Evolutionary conservation across 2,329 filamentous ascomycete species (phyloP).

Genomic region (Alternaria dauci): DNA sequence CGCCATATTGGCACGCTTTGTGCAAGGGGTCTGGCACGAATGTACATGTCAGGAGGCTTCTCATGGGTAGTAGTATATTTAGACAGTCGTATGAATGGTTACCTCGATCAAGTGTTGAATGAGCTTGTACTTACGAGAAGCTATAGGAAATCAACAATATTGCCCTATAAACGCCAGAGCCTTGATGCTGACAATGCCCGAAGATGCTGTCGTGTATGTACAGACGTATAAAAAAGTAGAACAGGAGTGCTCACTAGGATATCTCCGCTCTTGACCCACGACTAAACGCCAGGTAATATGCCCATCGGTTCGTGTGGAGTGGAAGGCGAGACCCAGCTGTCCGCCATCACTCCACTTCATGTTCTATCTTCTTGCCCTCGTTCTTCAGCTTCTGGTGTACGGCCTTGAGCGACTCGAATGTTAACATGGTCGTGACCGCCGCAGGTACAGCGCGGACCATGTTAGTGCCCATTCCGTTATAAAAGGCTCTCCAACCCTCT

Average conservation of each 20-base stretch:
- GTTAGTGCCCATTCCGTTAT: constrained; percentile 96
- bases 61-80: constrained; percentile 8
- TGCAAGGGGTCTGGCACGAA: not conserved
- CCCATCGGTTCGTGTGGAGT: constrained; percentile 6
- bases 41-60: constrained; percentile 4
- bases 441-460: constrained; percentile 95
- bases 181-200: constrained; percentile 28
- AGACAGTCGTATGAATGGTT: constrained; percentile 1
- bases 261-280: constrained; percentile 23
- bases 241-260: constrained; percentile 30
- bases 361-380: constrained; percentile 54
- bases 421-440: constrained; percentile 96
- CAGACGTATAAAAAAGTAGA: constrained; percentile 29
- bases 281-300: constrained; percentile 29
- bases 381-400: constrained; percentile 62
- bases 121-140: constrained; percentile 3
- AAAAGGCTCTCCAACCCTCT: constrained; percentile 96
- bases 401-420: constrained; percentile 80
- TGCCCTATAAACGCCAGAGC: constrained; percentile 30
- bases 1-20: constrained; percentile 10
- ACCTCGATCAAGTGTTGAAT: constrained; percentile 4
- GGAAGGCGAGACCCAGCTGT: not conserved
- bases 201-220: constrained; percentile 37
- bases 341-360: constrained; percentile 17
- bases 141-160: constrained; percentile 2